Conservation (phyloP, 1,139 yeast genomes). For the Suhomyces taliae region DNA sequence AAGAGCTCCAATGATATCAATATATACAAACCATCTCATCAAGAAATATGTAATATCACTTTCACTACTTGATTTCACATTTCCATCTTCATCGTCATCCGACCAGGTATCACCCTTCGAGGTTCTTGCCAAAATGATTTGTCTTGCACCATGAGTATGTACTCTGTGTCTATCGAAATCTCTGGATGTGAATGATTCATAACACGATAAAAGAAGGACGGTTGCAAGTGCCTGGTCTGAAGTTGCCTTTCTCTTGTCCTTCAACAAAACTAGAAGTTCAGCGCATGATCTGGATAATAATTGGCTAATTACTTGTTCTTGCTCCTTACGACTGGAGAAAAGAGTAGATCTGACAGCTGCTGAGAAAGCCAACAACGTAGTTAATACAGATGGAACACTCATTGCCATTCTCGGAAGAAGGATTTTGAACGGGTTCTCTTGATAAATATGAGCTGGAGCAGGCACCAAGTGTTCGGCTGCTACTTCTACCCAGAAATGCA, state of each 20-base stretch:
- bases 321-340: conserved; percentile 21
- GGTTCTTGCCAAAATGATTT: conserved; percentile 59
- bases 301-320: conserved; percentile 45
- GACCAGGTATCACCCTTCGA: neutral
- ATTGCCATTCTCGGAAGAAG: conserved; percentile 71
- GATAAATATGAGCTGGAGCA: conserved; percentile 57
- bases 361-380: conserved; percentile 67
- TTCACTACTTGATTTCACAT: conserved; percentile 18
- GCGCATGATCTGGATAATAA: conserved; percentile 56
- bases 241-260: conserved; percentile 52
- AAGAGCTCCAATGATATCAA: conserved; percentile 67
- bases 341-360: conserved; percentile 49
- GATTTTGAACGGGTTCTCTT: conserved; percentile 66
- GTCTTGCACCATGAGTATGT: conserved; percentile 69
- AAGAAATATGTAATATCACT: conserved; percentile 57
- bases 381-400: conserved; percentile 56
- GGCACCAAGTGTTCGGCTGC: conserved; percentile 69
- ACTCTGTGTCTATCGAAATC: conserved; percentile 59
- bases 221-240: conserved; percentile 70
- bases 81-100: neutral
- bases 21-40: conserved; percentile 70
- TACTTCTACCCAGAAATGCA: conserved; percentile 63
- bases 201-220: conserved; percentile 61
- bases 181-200: conserved; percentile 54
- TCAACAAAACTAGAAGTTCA: conserved; percentile 53